A percentile compares a stretch with the other conserved stretches of the same genome.
phyloP scores from a whole-genome alignment of 768 basidiomycete genomes.

The Calocybe gangraenosa region DNA sequence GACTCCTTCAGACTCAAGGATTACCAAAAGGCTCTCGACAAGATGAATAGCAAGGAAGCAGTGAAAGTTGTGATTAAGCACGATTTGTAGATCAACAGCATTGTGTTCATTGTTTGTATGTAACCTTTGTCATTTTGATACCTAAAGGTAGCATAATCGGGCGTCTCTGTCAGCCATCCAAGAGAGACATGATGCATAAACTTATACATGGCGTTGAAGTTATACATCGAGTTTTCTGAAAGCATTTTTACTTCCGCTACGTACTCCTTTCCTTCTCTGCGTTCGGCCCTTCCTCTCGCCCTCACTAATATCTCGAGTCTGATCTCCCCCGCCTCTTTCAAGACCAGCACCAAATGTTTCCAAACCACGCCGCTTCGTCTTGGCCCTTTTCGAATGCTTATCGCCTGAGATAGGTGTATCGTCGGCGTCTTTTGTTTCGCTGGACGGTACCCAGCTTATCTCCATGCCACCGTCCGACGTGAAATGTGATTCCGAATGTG shows the following conservation, averaged over 20 bases:
- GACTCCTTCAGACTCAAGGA: conserved; percentile 55
- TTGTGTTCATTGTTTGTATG: no score
- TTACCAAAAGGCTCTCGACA: conserved; percentile 62
- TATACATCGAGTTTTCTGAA: conserved; percentile 47
- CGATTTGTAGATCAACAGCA: conserved; percentile 1
- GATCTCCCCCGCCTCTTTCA: conserved; percentile 70
- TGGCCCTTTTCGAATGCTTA: conserved; percentile 25
- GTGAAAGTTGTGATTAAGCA: conserved; percentile 50
- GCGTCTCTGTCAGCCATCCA: neutral
- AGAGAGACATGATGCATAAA: neutral
- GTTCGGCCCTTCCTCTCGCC: conserved; percentile 76
- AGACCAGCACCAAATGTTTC: conserved; percentile 86
- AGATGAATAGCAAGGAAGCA: conserved; percentile 55
- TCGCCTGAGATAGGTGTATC: conserved; percentile 22
- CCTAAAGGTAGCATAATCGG: no score
- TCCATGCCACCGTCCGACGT: conserved; percentile 69
- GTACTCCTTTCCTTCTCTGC: conserved; percentile 68
- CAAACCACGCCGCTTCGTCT: conserved; percentile 51
- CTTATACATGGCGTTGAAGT: neutral
- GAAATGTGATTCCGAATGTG: conserved; percentile 18
- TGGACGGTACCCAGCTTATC: conserved; percentile 75
- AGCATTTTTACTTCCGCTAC: conserved; percentile 89
- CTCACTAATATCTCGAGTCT: conserved; percentile 46
- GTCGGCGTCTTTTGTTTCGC: conserved; percentile 31
- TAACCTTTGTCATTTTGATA: no score